Conservation (phyloP, 768 basidiomycete genomes). For the Fomitopsis pulvina region DNA sequence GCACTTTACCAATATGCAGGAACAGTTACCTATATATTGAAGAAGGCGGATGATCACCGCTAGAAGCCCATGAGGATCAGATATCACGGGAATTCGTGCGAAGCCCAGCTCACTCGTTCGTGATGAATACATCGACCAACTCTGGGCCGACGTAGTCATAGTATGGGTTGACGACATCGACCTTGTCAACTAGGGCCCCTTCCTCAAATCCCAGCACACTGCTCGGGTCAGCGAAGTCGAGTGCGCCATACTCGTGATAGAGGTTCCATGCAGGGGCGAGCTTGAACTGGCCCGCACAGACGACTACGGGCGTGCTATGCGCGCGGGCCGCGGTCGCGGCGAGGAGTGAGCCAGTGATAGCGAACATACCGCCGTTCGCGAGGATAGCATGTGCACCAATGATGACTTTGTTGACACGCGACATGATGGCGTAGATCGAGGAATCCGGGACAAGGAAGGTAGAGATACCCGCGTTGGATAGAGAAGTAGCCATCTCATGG, state of each 20-base stretch:
- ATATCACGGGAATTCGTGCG: not conserved
- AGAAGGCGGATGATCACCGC: constrained; percentile 94
- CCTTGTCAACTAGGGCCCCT: constrained; percentile 73
- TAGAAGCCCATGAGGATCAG: constrained; percentile 26
- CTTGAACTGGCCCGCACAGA: constrained; percentile 95
- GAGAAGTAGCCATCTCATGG: constrained; percentile 73
- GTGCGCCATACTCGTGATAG: constrained; percentile 79
- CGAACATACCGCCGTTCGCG: constrained; percentile 95
- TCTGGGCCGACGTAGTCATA: constrained; percentile 95
- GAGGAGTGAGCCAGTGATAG: constrained; percentile 76
- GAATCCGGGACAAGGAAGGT: constrained; percentile 98
- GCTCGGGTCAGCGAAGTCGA: constrained; percentile 71
- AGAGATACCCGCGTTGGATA: constrained; percentile 78
- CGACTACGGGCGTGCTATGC: constrained; percentile 88
- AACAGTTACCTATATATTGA: constrained; percentile 70
- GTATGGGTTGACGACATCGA: constrained; percentile 93
- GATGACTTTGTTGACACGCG: constrained; percentile 94
- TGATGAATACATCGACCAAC: constrained; percentile 88
- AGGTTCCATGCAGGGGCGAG: constrained; percentile 88
- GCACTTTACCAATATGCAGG: not conserved
- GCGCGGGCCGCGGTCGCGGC: constrained; percentile 83
- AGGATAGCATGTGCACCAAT: constrained; percentile 94
- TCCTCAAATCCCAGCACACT: constrained; percentile 70
- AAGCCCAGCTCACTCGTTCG: constrained; percentile 76
- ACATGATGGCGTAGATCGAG: constrained; percentile 93